A percentile compares a stretch with the other conserved stretches of the same genome.
These are phyloP conservation scores for Penicillium rolfsii DNA, from an alignment of 2,329 filamentous ascomycete genomes.

Conservation along the genomic window DNA sequence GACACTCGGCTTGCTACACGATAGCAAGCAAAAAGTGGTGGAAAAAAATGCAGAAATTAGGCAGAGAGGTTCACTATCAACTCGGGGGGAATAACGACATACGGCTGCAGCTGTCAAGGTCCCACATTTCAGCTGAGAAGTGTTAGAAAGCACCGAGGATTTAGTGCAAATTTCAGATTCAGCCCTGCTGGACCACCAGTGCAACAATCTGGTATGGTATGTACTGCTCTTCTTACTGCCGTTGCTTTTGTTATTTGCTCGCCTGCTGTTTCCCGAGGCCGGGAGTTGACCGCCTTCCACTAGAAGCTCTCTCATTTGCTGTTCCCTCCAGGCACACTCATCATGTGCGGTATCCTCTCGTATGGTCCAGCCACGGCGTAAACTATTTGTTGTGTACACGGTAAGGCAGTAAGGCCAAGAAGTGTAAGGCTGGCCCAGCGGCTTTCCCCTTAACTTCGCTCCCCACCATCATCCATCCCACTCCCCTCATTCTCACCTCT, in stretches of 20 bases:
- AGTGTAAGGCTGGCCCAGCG: slow-evolving; percentile 26
- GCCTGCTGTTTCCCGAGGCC: background rate
- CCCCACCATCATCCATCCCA: slow-evolving; percentile 24
- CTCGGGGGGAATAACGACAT: background rate
- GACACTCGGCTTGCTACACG: background rate
- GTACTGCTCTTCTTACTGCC: background rate
- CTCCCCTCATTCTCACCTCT: slow-evolving; percentile 22
- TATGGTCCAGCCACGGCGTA: background rate
- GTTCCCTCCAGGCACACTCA: background rate
- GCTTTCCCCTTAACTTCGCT: slow-evolving; percentile 29
- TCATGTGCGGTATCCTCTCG: background rate
- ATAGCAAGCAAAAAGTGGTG: background rate
- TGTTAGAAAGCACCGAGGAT: background rate
- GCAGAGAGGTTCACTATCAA: background rate
- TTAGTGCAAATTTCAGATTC: background rate
- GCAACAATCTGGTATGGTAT: slow-evolving; percentile 18
- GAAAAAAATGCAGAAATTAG: background rate
- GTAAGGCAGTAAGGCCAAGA: slow-evolving; percentile 11
- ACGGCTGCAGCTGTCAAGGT: slow-evolving; percentile 8
- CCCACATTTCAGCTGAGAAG: slow-evolving; percentile 12
- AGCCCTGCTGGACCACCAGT: slow-evolving; percentile 1
- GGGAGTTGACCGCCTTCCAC: background rate
- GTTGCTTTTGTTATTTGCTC: background rate
- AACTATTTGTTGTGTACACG: slow-evolving; percentile 14
- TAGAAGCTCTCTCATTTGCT: background rate